These are phyloP conservation scores for Loxodes magnus DNA, from an alignment of 73 alveolate species.

Conservation along the genomic window DNA sequence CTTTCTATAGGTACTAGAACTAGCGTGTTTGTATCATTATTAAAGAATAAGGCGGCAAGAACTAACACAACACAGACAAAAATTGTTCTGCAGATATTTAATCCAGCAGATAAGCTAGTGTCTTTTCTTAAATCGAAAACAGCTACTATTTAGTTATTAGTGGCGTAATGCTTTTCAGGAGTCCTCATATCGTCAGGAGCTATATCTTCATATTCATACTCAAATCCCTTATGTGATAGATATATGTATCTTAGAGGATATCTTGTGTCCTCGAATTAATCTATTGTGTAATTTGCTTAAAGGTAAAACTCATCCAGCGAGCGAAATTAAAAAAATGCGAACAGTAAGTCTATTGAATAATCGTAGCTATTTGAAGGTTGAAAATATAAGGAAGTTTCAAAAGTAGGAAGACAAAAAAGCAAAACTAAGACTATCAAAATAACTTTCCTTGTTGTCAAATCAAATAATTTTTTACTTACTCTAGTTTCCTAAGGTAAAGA, in stretches of 20 bases:
- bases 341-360: slow-evolving; percentile 6
- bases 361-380: slow-evolving; percentile 7
- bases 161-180: not conserved
- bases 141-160: not conserved
- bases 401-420: slow-evolving; percentile 36
- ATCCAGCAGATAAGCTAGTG: slow-evolving; percentile 6
- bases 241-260: not conserved
- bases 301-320: not conserved
- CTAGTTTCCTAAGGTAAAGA: slow-evolving; percentile 43
- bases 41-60: slow-evolving; percentile 40
- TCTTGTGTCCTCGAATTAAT: not conserved
- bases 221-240: not conserved
- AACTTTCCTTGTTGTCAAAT: slow-evolving; percentile 40
- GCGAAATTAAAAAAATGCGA: not conserved
- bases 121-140: slow-evolving; percentile 1
- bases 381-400: slow-evolving; percentile 2
- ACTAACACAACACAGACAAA: slow-evolving; percentile 47
- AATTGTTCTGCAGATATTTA: slow-evolving; percentile 32
- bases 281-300: slow-evolving; percentile 1
- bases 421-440: slow-evolving; percentile 35
- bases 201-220: not conserved
- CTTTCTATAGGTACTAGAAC: slow-evolving; percentile 55
- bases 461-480: slow-evolving; percentile 39
- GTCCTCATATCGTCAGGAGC: not conserved
- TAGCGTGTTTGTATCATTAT: slow-evolving; percentile 46